These are phyloP conservation scores for Hysterium pulicare DNA, from an alignment of 2,329 filamentous ascomycete species.

Conservation along the genomic window DNA sequence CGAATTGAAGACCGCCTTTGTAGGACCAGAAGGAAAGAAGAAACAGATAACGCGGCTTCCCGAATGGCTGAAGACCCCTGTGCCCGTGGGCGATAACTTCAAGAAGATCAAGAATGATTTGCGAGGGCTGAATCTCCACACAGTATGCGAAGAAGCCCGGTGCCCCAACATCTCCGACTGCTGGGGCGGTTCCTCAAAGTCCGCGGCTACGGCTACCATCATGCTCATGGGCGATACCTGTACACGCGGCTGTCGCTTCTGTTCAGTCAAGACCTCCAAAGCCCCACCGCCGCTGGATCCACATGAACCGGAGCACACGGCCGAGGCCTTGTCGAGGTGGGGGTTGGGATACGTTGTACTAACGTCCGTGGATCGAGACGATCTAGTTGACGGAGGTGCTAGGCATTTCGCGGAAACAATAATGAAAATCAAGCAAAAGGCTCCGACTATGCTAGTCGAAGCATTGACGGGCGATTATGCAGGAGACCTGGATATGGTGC, in stretches of 20 bases:
- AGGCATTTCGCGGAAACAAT: constrained; percentile 92
- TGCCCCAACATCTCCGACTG: constrained; percentile 98
- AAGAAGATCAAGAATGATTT: constrained; percentile 94
- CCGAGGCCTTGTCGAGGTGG: constrained; percentile 89
- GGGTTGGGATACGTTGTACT: constrained; percentile 94
- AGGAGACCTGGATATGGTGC: constrained; percentile 84
- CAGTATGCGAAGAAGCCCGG: constrained; percentile 94
- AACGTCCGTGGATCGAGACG: constrained; percentile 90
- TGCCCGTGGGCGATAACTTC: constrained; percentile 81
- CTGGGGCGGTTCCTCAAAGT: constrained; percentile 89
- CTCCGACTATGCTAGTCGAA: constrained; percentile 73
- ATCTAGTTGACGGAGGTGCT: constrained; percentile 83
- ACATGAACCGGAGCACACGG: constrained; percentile 95
- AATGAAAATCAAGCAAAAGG: constrained; percentile 77
- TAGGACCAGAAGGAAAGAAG: constrained; percentile 60
- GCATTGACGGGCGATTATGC: constrained; percentile 82
- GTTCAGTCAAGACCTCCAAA: constrained; percentile 87
- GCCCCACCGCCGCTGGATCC: constrained; percentile 78
- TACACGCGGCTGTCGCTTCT: constrained; percentile 94
- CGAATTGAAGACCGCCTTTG: constrained; percentile 59
- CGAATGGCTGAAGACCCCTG: constrained; percentile 93
- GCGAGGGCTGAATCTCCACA: constrained; percentile 83
- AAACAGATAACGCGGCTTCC: constrained; percentile 73
- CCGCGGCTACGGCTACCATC: constrained; percentile 91
- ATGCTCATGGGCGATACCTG: constrained; percentile 99